Evolutionary conservation across 2,329 filamentous ascomycete genomes (phyloP).

Genomic region (Eutypa lata): DNA sequence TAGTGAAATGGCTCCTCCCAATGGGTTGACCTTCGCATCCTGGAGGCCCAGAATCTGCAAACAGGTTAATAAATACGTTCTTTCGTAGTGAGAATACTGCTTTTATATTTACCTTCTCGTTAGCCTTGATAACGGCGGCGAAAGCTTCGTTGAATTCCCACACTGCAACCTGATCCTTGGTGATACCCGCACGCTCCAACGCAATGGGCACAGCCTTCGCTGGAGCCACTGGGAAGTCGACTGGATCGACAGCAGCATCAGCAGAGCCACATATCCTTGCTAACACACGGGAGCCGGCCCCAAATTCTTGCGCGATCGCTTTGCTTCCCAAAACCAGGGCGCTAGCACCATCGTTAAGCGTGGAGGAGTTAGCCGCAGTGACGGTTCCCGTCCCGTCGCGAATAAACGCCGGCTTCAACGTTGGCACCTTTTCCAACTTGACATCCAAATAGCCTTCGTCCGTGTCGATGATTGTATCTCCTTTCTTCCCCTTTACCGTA

Average conservation of each 20-base stretch:
- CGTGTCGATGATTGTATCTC: slow-evolving; percentile 71
- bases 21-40: slow-evolving; percentile 76
- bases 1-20: slow-evolving; percentile 87
- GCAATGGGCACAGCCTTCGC: slow-evolving; percentile 90
- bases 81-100: slow-evolving; percentile 3
- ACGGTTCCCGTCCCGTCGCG: slow-evolving; percentile 83
- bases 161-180: slow-evolving; percentile 83
- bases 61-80: slow-evolving; percentile 5
- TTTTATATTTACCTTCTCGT: slow-evolving; percentile 64
- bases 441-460: slow-evolving; percentile 90
- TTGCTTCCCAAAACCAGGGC: slow-evolving; percentile 83
- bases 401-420: slow-evolving; percentile 87
- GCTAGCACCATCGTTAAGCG: slow-evolving; percentile 90
- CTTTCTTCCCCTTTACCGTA: slow-evolving; percentile 79
- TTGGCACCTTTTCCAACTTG: slow-evolving; percentile 81
- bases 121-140: slow-evolving; percentile 90
- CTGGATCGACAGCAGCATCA: slow-evolving; percentile 84
- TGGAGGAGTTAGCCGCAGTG: slow-evolving; percentile 91
- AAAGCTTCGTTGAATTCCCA: slow-evolving; percentile 99
- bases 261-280: slow-evolving; percentile 82
- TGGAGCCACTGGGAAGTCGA: slow-evolving; percentile 93
- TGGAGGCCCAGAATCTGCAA: slow-evolving; percentile 73
- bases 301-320: slow-evolving; percentile 77
- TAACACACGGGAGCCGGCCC: slow-evolving; percentile 73
- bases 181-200: slow-evolving; percentile 83